Evolutionary conservation across 1,139 yeast species (phyloP).

Genomic region (Cylindricascospora bacillispora): DNA sequence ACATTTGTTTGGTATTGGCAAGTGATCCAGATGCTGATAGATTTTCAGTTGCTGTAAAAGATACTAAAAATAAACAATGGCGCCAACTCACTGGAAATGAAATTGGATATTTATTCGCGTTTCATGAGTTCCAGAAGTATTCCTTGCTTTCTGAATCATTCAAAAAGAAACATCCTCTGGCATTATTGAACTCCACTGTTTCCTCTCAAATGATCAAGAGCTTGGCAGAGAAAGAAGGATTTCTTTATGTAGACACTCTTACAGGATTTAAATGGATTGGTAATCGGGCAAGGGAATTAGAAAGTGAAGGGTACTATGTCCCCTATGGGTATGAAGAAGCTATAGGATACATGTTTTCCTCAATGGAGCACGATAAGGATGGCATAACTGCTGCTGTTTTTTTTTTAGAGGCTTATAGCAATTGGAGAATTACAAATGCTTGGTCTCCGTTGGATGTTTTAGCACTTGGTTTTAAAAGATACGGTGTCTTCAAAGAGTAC

Average conservation of each 20-base stretch:
- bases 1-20: conserved; percentile 53
- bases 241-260: conserved; percentile 63
- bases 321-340: conserved; percentile 96
- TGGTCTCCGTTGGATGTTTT: conserved; percentile 34
- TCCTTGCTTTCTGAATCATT: conserved; percentile 14
- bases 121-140: conserved; percentile 37
- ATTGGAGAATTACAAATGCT: conserved; percentile 28
- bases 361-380: conserved; percentile 78
- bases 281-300: conserved; percentile 67
- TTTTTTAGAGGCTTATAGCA: conserved; percentile 60
- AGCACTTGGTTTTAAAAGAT: conserved; percentile 44
- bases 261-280: conserved; percentile 99
- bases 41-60: conserved; percentile 55
- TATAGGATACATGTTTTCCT: conserved; percentile 81
- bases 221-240: conserved; percentile 53
- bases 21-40: conserved; percentile 97
- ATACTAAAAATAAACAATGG: conserved; percentile 37
- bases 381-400: conserved; percentile 74
- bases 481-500: conserved; percentile 72
- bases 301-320: conserved; percentile 48
- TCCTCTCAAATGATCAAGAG: conserved; percentile 70
- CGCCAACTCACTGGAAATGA: conserved; percentile 83
- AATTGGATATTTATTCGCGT: conserved; percentile 75
- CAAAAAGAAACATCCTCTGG: conserved; percentile 26
- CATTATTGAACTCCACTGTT: conserved; percentile 76